phyloP scores from a whole-genome alignment of 306 rosid species.

The Malus asiatica region DNA sequence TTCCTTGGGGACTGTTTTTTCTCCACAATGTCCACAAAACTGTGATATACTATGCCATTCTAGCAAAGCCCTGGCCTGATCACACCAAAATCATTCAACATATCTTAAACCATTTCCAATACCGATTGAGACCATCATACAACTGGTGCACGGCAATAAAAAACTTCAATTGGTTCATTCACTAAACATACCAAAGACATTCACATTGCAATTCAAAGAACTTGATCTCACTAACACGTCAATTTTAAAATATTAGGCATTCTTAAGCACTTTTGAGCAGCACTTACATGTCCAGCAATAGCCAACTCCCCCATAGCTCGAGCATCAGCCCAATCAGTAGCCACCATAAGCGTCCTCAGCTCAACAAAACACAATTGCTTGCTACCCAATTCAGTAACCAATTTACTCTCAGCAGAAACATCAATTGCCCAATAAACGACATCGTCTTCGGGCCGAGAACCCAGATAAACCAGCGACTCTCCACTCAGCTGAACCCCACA shows the following conservation, averaged over 20 bases:
- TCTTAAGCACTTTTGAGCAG: neutral
- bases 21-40: slow-evolving; percentile 87
- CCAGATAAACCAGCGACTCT: slow-evolving; percentile 66
- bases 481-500: slow-evolving; percentile 39
- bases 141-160: neutral
- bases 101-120: neutral
- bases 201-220: neutral
- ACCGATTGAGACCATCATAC: neutral
- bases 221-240: neutral
- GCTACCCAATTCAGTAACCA: slow-evolving; percentile 38
- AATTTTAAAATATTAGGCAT: neutral
- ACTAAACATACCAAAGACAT: neutral
- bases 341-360: slow-evolving; percentile 82
- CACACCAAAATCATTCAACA: slow-evolving; percentile 14
- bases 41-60: slow-evolving; percentile 71
- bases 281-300: slow-evolving; percentile 87
- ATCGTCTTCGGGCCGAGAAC: slow-evolving; percentile 47
- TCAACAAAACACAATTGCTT: slow-evolving; percentile 53
- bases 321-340: slow-evolving; percentile 69
- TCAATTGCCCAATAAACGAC: slow-evolving; percentile 76
- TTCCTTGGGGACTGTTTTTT: slow-evolving; percentile 59
- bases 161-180: neutral
- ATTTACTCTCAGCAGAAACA: slow-evolving; percentile 40
- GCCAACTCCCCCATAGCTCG: slow-evolving; percentile 61
- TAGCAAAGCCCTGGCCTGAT: slow-evolving; percentile 80